Base-by-base conservation (phyloP, 192 early-diverging fungal genomes). In the Allomyces javanicus region DNA sequence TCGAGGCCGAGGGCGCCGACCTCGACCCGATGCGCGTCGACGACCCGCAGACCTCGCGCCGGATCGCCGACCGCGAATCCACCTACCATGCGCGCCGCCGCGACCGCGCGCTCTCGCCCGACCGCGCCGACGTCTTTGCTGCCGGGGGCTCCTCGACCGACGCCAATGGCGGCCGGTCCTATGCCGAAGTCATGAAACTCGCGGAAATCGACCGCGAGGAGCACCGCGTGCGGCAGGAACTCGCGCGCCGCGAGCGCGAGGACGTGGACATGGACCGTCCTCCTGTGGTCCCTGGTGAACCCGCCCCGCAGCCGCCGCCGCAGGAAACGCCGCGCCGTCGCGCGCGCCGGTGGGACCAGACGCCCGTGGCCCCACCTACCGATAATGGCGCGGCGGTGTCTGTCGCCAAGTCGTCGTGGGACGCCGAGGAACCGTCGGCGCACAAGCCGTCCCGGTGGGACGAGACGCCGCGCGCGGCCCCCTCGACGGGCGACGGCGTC, bases 51-150 rank as follows among this genome's bases (percentile, higher is more conserved):
- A 73, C 74, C 24, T 85, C 83, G 21, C 74, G 83, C 10, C 75
- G 80, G 10, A 92, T 94, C 65, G 83, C 84, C 9, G 93, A 94
- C 40, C 73, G 91, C 61, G 89, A 97, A 68, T 83, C 81, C 72
- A 91, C 93, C 44, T 94, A 96, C 69, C 87, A 89, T 50, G 81
- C 80, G 66, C 83, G 91, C n/a, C 74, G 93, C 24, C 79, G 82
- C 50, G 85, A 81, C 63, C 79, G 96, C 10, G 72, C 74, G 25
- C 81, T 99, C 22, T 93, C 93, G 7, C 91, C 92, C 7, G 86
- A 88, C 45, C 78, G 89, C 19, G 74, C 71, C 21, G 92, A 96
- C 69, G 85, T 89, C 0, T 93, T 94, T 69, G 68, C 77, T n/a
- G 72, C 66, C 19, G 73, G 67, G 17, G 76, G 78, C 7, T 70